These are phyloP conservation scores for Saturnispora quitensis DNA, from an alignment of 805 yeast species.

Conservation along the genomic window DNA sequence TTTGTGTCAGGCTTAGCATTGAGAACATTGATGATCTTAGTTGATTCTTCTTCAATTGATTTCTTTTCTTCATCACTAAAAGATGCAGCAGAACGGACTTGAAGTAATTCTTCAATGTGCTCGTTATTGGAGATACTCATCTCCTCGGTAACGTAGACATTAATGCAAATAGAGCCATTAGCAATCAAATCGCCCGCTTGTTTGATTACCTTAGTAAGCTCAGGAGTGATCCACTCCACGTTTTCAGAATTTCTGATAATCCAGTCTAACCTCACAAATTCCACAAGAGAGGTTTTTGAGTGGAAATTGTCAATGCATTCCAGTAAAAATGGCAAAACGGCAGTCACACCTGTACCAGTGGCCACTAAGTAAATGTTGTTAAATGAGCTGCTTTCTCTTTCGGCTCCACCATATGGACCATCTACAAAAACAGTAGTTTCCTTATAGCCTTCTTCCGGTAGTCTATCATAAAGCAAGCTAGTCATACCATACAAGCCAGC, in stretches of 20 bases:
- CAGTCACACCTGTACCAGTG: constrained; percentile 47
- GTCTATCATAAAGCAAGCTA: constrained; percentile 21
- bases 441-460: constrained; percentile 22
- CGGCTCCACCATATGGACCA: constrained; percentile 51
- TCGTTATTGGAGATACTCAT: background rate
- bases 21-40: background rate
- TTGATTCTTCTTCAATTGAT: background rate
- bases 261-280: constrained; percentile 37
- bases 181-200: constrained; percentile 22
- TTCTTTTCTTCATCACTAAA: background rate
- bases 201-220: constrained; percentile 27
- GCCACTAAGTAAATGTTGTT: constrained; percentile 34
- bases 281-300: constrained; percentile 14
- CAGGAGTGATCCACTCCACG: constrained; percentile 33
- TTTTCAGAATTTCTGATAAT: constrained; percentile 28
- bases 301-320: constrained; percentile 21
- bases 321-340: constrained; percentile 34
- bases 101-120: background rate
- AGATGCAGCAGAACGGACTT: background rate
- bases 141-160: constrained; percentile 11
- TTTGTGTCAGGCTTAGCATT: constrained; percentile 13
- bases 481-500: constrained; percentile 37
- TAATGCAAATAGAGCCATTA: constrained; percentile 10
- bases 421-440: constrained; percentile 33
- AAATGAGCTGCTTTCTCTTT: constrained; percentile 37